These are phyloP conservation scores for Kwoniella sp. DNA, from an alignment of 768 basidiomycete species.

Conservation along the genomic window DNA sequence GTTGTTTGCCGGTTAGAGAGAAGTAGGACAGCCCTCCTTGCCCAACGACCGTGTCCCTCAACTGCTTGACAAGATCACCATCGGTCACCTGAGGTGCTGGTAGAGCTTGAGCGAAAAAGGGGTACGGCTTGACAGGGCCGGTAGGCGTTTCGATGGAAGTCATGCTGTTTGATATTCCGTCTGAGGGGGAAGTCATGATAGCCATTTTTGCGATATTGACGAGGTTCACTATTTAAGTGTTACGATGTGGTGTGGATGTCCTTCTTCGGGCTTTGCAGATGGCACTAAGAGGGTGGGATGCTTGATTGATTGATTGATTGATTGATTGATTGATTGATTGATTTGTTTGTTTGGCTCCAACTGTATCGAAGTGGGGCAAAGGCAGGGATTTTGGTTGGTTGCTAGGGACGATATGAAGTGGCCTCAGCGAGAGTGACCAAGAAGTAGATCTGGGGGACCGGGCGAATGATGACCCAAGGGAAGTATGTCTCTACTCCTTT, in stretches of 20 bases:
- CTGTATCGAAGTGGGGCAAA: too few species aligned
- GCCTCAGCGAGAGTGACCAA: too few species aligned
- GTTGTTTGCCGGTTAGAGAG: neutral
- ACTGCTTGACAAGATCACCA: constrained; percentile 11
- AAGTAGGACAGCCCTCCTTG: neutral
- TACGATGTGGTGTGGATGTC: neutral
- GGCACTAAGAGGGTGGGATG: too few species aligned
- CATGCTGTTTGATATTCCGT: neutral
- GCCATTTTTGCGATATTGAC: constrained; percentile 6
- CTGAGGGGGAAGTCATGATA: constrained; percentile 4
- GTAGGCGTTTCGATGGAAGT: neutral
- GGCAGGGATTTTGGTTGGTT: neutral
- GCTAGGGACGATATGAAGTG: too few species aligned
- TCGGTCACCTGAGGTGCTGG: neutral
- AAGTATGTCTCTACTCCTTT: too few species aligned
- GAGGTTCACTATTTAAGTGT: too few species aligned
- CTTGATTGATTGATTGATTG: neutral
- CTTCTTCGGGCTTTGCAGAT: too few species aligned
- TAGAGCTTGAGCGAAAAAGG: constrained; percentile 23
- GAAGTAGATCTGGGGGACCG: too few species aligned
- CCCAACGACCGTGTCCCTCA: constrained; percentile 14
- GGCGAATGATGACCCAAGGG: too few species aligned
- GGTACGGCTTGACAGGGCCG: constrained; percentile 19
- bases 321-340: neutral
- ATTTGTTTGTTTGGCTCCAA: too few species aligned